These are phyloP conservation scores for Achaetomiella virescens DNA, from an alignment of 495 filamentous ascomycete species.

Conservation along the genomic window DNA sequence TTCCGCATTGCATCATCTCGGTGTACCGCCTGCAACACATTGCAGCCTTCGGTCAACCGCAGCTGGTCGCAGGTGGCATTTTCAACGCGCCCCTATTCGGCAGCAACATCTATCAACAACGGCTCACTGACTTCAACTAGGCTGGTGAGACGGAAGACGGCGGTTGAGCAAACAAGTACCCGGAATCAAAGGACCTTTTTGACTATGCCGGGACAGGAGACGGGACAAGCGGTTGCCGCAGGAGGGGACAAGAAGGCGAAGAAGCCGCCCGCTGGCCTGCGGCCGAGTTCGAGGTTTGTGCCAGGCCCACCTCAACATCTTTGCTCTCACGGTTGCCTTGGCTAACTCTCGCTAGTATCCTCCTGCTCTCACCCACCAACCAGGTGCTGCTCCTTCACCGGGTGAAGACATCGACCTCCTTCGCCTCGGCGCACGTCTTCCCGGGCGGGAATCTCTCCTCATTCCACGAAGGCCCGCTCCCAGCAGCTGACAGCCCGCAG, in stretches of 20 bases:
- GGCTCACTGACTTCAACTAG: background rate
- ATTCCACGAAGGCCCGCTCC: slow-evolving; percentile 61
- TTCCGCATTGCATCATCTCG: background rate
- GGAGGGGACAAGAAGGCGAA: slow-evolving; percentile 1
- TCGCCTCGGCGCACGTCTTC: slow-evolving; percentile 91
- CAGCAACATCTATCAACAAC: background rate
- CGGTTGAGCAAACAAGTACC: background rate
- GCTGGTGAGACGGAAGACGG: background rate
- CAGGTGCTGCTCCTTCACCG: slow-evolving; percentile 83
- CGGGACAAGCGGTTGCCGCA: background rate
- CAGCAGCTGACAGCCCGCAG: slow-evolving; percentile 36
- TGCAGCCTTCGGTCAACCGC: background rate
- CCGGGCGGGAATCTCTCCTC: slow-evolving; percentile 81
- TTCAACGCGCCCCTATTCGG: background rate
- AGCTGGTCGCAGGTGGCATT: background rate
- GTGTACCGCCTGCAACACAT: background rate
- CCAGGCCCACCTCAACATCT: background rate
- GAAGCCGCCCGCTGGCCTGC: slow-evolving; percentile 1
- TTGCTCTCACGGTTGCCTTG: background rate
- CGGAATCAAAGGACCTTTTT: background rate
- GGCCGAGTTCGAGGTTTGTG: slow-evolving; percentile 17
- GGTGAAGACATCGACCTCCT: slow-evolving; percentile 72
- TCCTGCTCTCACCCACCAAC: slow-evolving; percentile 80
- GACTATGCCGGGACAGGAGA: background rate
- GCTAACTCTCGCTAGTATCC: slow-evolving; percentile 48